These are phyloP conservation scores for Suillus alpinus DNA, from an alignment of 768 basidiomycete genomes.

Conservation along the genomic window DNA sequence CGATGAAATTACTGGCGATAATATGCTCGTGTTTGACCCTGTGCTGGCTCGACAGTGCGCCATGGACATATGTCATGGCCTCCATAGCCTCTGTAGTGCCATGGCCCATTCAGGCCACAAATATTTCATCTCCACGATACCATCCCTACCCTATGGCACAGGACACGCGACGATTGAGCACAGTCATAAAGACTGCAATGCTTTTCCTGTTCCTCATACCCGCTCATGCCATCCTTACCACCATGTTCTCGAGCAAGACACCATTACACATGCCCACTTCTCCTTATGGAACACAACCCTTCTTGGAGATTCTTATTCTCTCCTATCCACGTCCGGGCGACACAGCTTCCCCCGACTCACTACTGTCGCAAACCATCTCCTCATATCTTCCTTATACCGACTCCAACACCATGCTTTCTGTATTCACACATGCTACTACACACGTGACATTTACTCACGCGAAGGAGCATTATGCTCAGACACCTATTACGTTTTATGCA, in stretches of 20 bases:
- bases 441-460: slow-evolving; percentile 33
- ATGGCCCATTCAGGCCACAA: slow-evolving; percentile 11
- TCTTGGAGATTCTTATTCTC: slow-evolving; percentile 40
- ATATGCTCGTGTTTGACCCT: slow-evolving; percentile 13
- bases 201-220: slow-evolving; percentile 15
- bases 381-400: slow-evolving; percentile 36
- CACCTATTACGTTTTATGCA: slow-evolving; percentile 18
- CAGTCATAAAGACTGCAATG: slow-evolving; percentile 18
- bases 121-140: neutral
- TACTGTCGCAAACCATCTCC: slow-evolving; percentile 35
- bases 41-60: slow-evolving; percentile 31
- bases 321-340: slow-evolving; percentile 38
- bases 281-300: slow-evolving; percentile 21
- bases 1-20: slow-evolving; percentile 11
- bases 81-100: slow-evolving; percentile 23
- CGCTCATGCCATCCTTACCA: slow-evolving; percentile 4
- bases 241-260: slow-evolving; percentile 3
- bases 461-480: slow-evolving; percentile 22
- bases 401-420: slow-evolving; percentile 29
- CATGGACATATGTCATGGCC: slow-evolving; percentile 39
- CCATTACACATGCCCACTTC: slow-evolving; percentile 13
- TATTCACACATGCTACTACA: slow-evolving; percentile 36
- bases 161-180: slow-evolving; percentile 9
- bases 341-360: slow-evolving; percentile 18
- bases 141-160: neutral